These are phyloP conservation scores for Wickerhamomyces chambardii DNA, from an alignment of 805 yeast genomes.

Conservation along the genomic window DNA sequence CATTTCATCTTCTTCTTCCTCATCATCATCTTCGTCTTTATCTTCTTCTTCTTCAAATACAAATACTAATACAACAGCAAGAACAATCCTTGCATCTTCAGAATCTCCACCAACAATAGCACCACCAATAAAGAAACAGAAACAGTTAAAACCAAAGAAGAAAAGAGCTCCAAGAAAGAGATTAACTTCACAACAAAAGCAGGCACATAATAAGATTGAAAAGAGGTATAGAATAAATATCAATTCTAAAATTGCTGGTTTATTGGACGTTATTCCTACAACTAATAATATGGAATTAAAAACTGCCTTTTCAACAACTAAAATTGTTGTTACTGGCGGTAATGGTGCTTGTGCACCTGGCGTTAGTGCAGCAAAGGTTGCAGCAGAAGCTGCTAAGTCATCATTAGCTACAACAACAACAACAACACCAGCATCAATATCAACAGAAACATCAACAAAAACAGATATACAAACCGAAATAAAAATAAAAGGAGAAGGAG, in stretches of 20 bases:
- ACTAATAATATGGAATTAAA: slow-evolving; percentile 34
- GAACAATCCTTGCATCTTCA: not conserved
- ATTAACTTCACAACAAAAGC: slow-evolving; percentile 49
- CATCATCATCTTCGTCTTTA: no score
- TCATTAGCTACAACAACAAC: no score
- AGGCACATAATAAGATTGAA: slow-evolving; percentile 68
- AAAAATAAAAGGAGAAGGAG: not conserved
- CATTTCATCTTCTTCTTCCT: no score
- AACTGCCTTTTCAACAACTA: slow-evolving; percentile 45
- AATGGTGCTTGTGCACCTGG: no score
- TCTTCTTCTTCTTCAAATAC: no score
- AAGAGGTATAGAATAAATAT: slow-evolving; percentile 64
- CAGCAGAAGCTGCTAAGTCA: no score
- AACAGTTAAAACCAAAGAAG: slow-evolving; percentile 22
- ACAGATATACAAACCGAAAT: not conserved
- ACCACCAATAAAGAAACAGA: slow-evolving; percentile 2
- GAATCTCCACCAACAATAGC: slow-evolving; percentile 4
- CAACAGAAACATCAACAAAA: no score
- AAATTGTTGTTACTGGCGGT: no score
- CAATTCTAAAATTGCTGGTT: slow-evolving; percentile 60
- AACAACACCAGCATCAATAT: no score
- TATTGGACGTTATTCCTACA: slow-evolving; percentile 53
- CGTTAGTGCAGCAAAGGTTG: no score
- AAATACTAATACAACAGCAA: not conserved
- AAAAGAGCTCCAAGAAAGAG: slow-evolving; percentile 46